Base-by-base conservation (phyloP, 805 yeast genomes). In the Starmerella vitae region DNA sequence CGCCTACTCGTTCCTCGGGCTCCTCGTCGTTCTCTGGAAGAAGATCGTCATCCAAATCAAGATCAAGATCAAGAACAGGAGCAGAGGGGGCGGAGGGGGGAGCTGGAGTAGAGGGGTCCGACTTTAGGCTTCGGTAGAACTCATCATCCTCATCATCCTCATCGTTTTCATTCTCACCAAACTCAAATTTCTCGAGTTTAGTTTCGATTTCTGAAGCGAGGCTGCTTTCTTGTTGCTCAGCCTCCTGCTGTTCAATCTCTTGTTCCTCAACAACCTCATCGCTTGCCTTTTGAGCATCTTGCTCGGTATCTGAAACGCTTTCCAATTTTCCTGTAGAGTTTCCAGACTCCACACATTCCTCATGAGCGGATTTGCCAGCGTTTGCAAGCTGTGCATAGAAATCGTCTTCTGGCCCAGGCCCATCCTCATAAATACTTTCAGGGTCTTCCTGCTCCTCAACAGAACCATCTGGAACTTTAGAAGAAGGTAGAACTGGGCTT, bases 11-110 rank as follows among this genome's bases (percentile, higher is more conserved):
- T 9, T 18, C 26, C 8, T 10, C 14, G 14, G 17, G 20, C 27
- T 17, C 33, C 5, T 42, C 45, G 8, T 38, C 49, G 13, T 41
- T 50, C 26, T 46, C 51, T 4, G 45, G 51, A 5, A 49, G 37
- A 22, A 52, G 41, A 20, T 49, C 53, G 14, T 50, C 54, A 24
- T 52, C 54, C 1, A 38, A 33, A 8, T 44, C 55, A 14, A 49
- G 35, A 12, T 34, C 32, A 6, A 44, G 38, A 20, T 29, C 29
- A 14, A 13, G 21, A 22, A 22, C 26, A 22, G 26, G 7, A 22
- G 7, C 12, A 12, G 26, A 22, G 26, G 12, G 10, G 12, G 26
- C 26, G 7, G 7, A 8, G 12, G 26, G 33, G 17, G 10, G 22
- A 18, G 14, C 34, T 4, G 20, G n/a, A 5, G 9, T 13, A 10